These are phyloP conservation scores for Brachypodium distachyon DNA, from an alignment of 202 grass and related monocot genomes.

Conservation along the genomic window DNA sequence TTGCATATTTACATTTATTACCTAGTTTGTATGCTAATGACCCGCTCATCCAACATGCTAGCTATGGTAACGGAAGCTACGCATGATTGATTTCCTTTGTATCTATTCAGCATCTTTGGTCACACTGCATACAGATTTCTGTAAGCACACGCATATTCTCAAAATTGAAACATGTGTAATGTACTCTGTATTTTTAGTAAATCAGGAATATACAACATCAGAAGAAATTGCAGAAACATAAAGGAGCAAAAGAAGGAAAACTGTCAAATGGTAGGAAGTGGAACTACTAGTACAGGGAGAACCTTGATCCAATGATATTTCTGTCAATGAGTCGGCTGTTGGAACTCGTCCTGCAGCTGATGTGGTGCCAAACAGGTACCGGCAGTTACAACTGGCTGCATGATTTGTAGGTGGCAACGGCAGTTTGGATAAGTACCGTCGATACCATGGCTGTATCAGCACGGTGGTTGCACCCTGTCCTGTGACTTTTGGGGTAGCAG, in stretches of 20 bases:
- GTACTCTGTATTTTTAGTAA: neutral
- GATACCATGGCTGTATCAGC: neutral
- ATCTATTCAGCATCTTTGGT: neutral
- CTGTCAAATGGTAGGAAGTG: neutral
- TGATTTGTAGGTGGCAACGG: neutral
- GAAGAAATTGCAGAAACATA: neutral
- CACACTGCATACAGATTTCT: neutral
- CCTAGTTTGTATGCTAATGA: neutral
- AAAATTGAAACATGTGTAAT: conserved; percentile 16
- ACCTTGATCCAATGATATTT: neutral
- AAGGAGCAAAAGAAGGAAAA: neutral
- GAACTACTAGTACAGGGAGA: neutral
- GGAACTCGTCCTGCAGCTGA: neutral
- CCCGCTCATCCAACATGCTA: no score
- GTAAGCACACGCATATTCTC: neutral
- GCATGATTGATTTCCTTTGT: neutral
- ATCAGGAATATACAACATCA: conserved; percentile 5
- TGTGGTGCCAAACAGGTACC: neutral
- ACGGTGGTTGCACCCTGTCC: neutral
- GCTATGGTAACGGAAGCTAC: neutral
- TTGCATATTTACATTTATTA: neutral
- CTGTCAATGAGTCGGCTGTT: neutral
- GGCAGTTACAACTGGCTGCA: neutral
- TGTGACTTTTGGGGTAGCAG: neutral
- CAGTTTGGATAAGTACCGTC: neutral